Base-by-base conservation (phyloP, 176 grass and related monocot species). In the Elymus sibiricus region DNA sequence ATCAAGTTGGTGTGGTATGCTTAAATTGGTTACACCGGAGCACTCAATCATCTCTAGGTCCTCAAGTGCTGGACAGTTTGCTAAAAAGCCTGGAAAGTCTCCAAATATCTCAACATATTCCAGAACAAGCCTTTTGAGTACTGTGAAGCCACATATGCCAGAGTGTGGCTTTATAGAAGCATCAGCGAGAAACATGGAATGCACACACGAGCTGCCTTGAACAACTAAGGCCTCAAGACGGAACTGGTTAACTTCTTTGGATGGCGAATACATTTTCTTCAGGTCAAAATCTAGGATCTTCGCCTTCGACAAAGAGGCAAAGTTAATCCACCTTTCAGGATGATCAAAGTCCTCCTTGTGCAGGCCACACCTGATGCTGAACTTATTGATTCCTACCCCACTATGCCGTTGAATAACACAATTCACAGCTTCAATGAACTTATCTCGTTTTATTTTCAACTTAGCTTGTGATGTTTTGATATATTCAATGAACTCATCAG, bases 91-190 rank as follows among this genome's bases (percentile, higher is more conserved):
- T 13, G 27, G 1, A 64, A 81, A 40, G 32, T 87, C 68, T 38
- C 77, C 40, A 6, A 10, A 11, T 49, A 81, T 80, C 47, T 51
- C 27, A 64, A 86, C 43, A 37, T 1, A 51, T 32, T 74, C 2
- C 77, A 80, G 7, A 87, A 8, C 39, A 87, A 64, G 85, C 37
- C 77, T 87, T 62, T 14, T 74, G 42, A 87, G 56, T 64, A 51
- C 49, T 27, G 55, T 21, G 35, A 86, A 73, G 53, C 67, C 77
- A 78, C 32, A 3, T 55, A 68, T 78, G 51, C 53, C 74, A 0
- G 6, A 16, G 34, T 32, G 24, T 14, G 35, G 32, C 11, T 79
- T 78, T 86, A 86, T 35, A 27, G 44, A 40, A 71, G 24, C 69
- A 72, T 42, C 3, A 22, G 22, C 5, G 5, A 66, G 84, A 25